Conservation (phyloP, 73 alveolate genomes). For the Stentor coeruleus region DNA sequence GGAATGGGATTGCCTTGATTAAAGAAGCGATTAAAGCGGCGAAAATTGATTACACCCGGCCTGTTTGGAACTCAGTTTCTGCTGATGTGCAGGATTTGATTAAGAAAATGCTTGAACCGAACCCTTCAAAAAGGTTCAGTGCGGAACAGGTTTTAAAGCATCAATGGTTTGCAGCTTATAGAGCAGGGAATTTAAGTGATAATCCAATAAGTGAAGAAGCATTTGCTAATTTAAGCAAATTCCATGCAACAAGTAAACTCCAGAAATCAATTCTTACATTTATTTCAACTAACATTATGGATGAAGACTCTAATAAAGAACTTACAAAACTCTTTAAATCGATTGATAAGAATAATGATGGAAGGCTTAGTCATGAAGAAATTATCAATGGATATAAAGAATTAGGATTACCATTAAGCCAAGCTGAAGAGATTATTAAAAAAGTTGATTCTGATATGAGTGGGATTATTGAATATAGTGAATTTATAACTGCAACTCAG, state of each 20-base stretch:
- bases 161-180: too few relatives aligned
- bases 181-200: background rate
- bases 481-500: background rate
- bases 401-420: too few relatives aligned
- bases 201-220: background rate
- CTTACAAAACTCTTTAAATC: background rate
- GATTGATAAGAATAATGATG: background rate
- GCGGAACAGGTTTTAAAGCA: background rate
- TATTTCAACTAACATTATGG: too few relatives aligned
- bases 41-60: too few relatives aligned
- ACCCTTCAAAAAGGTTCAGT: background rate
- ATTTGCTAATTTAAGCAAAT: too few relatives aligned
- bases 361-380: background rate
- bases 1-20: too few relatives aligned
- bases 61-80: too few relatives aligned
- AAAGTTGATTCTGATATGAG: too few relatives aligned
- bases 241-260: background rate
- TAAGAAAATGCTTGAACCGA: background rate
- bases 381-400: background rate
- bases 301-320: background rate
- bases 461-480: background rate
- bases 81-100: too few relatives aligned
- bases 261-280: background rate
- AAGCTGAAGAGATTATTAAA: background rate
- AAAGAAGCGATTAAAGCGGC: too few relatives aligned